Evolutionary conservation across 179 eudicot species (phyloP).

Genomic region (Heliamphora pulchella): DNA sequence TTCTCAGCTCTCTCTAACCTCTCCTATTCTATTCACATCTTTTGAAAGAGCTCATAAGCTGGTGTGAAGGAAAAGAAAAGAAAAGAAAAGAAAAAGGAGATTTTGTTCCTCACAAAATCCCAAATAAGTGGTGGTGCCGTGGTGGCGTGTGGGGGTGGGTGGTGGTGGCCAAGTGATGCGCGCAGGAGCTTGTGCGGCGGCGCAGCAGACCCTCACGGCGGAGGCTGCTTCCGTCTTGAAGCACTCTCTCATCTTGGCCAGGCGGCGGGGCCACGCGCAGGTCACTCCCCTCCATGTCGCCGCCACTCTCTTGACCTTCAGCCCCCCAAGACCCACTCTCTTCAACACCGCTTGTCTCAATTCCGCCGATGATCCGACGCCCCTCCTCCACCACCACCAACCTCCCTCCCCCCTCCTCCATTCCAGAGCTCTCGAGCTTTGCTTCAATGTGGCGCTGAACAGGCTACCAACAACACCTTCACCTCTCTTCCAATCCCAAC

Average conservation of each 20-base stretch:
- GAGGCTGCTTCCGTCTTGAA: conserved; percentile 46
- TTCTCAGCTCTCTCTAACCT: no score
- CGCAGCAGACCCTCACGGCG: conserved; percentile 47
- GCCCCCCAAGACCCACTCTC: conserved; percentile 28
- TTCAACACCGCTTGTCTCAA: conserved; percentile 42
- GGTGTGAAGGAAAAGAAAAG: no score
- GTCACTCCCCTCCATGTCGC: conserved; percentile 70
- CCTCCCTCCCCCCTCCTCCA: conserved; percentile 52
- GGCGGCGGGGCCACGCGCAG: conserved; percentile 53
- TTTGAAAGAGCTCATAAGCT: no score
- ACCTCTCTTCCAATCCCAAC: conserved; percentile 23
- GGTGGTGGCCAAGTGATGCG: conserved; percentile 29
- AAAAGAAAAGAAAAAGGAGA: no score
- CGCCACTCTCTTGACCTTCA: conserved; percentile 33
- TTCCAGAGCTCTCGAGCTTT: conserved; percentile 62
- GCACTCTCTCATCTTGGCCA: conserved; percentile 46
- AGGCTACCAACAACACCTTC: conserved; percentile 52
- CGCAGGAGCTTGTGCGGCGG: conserved; percentile 44
- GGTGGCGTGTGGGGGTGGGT: no score
- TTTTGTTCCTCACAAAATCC: no score
- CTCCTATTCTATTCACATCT: no score
- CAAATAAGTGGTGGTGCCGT: no score
- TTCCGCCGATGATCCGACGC: no score
- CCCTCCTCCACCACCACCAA: conserved; percentile 27
- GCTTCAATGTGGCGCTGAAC: conserved; percentile 70